These are phyloP conservation scores for Magnusiomyces paraingens DNA, from an alignment of 1,139 yeast species.

Conservation along the genomic window DNA sequence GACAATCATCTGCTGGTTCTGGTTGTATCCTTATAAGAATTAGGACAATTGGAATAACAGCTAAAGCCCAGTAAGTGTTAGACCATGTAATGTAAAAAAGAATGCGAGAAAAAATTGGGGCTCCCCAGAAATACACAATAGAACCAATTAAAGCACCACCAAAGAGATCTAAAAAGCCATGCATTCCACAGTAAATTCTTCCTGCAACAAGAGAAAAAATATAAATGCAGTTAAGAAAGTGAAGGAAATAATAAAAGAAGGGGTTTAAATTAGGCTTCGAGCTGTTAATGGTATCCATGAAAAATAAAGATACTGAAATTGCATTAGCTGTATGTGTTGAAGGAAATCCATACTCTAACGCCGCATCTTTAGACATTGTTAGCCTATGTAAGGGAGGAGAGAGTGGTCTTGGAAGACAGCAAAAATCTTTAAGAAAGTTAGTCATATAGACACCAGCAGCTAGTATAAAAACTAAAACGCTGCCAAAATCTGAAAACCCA, in stretches of 20 bases:
- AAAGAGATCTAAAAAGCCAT: slow-evolving; percentile 73
- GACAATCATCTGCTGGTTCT: slow-evolving; percentile 88
- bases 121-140: slow-evolving; percentile 26
- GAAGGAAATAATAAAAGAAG: slow-evolving; percentile 16
- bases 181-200: slow-evolving; percentile 94
- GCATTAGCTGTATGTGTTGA: slow-evolving; percentile 93
- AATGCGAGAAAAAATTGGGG: slow-evolving; percentile 19
- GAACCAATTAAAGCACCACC: slow-evolving; percentile 64
- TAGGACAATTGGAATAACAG: slow-evolving; percentile 39
- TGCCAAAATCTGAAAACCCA: slow-evolving; percentile 53
- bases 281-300: too few species aligned
- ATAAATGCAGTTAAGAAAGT: slow-evolving; percentile 39
- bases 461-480: slow-evolving; percentile 64
- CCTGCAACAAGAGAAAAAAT: slow-evolving; percentile 68
- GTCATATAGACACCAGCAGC: slow-evolving; percentile 81
- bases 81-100: slow-evolving; percentile 23
- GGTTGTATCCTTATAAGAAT: slow-evolving; percentile 60
- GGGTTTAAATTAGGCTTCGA: slow-evolving; percentile 7
- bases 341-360: slow-evolving; percentile 93
- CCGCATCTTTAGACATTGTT: slow-evolving; percentile 81
- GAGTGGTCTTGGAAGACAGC: slow-evolving; percentile 86
- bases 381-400: slow-evolving; percentile 90
- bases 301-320: slow-evolving; percentile 55
- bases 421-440: slow-evolving; percentile 73
- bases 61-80: slow-evolving; percentile 33